Base-by-base conservation (phyloP, 2,329 filamentous ascomycete species). In the Purpureocillium lavendulum region DNA sequence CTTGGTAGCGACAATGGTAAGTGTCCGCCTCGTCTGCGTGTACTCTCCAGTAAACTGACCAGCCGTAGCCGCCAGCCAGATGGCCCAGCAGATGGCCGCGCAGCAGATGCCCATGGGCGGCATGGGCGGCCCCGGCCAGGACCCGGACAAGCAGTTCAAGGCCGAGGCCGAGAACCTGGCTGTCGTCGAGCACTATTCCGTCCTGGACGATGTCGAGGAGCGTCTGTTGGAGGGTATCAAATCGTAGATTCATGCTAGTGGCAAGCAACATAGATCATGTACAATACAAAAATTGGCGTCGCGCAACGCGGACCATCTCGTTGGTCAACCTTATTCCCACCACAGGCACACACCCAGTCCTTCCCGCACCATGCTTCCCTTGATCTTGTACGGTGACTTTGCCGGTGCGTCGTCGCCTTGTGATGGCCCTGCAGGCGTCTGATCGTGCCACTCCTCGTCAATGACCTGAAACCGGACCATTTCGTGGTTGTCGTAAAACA, bases 131-230 rank as follows among this genome's bases (percentile, higher is more conserved):
- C 89, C 92, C 1, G 89, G 90, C 17, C 84, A 92, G 55, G 94
- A 98, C 58, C 87, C 89, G 0, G 85, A 97, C 65, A 98, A 98
- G 72, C 77, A 95, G 60, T 98, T 96, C 65, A 72, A 83, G 59
- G 86, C 73, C 35, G 92, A 98, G 66, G 86, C 86, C 3, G 92
- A 98, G 71, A 98, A 98, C 62, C 64, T 98, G 46, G 89, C 94
- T 51, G 92, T 98, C 17, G 75, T 94, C 54, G 89, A 95, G 60
- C 90, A 97, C 62, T 85, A 87, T 59, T 96, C 86, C 54, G 87
- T 96, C 46, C 67, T 97, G 43, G 86, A 94, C 52, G 84, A 84
- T 14, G 82, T 96, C 42, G 89, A 96, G 67, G 77, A 88, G 56
- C 79, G 92, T 57, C 67, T 98, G 43, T 66, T 97, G 54, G 71